phyloP scores from a whole-genome alignment of 2,329 filamentous ascomycete species.

The Onygenales sp. region DNA sequence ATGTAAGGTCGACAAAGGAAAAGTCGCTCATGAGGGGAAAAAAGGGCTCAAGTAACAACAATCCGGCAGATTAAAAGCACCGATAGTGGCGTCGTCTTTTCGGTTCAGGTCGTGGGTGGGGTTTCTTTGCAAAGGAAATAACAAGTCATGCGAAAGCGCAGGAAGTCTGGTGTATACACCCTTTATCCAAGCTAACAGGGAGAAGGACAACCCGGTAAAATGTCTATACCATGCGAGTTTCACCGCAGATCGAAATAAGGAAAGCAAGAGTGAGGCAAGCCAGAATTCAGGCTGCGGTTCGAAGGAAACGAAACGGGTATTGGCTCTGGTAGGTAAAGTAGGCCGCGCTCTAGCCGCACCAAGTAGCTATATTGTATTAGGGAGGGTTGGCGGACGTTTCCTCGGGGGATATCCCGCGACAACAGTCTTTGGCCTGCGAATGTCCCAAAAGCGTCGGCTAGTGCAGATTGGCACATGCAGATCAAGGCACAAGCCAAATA shows the following conservation, averaged over 20 bases:
- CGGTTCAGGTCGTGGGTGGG: neutral
- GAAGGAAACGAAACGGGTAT: neutral
- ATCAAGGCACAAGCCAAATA: neutral
- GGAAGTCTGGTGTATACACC: neutral
- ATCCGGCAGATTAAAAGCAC: neutral
- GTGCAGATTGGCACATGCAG: neutral
- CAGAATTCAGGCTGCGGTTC: neutral
- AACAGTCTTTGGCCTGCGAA: neutral
- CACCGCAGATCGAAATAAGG: neutral
- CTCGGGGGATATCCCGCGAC: neutral
- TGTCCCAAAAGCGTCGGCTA: neutral
- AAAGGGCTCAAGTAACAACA: neutral
- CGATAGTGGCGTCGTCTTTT: neutral
- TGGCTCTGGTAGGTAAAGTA: neutral
- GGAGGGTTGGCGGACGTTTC: neutral
- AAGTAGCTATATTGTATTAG: neutral
- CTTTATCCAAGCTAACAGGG: neutral
- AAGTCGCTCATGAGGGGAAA: constrained; percentile 5
- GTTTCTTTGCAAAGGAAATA: neutral
- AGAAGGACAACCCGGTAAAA: neutral
- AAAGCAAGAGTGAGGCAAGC: neutral
- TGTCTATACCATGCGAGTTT: neutral
- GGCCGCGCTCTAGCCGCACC: neutral
- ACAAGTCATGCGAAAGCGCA: neutral
- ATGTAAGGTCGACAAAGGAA: constrained; percentile 10